These are phyloP conservation scores for Neofusicoccum ribis DNA, from an alignment of 2,329 filamentous ascomycete genomes.

Conservation along the genomic window DNA sequence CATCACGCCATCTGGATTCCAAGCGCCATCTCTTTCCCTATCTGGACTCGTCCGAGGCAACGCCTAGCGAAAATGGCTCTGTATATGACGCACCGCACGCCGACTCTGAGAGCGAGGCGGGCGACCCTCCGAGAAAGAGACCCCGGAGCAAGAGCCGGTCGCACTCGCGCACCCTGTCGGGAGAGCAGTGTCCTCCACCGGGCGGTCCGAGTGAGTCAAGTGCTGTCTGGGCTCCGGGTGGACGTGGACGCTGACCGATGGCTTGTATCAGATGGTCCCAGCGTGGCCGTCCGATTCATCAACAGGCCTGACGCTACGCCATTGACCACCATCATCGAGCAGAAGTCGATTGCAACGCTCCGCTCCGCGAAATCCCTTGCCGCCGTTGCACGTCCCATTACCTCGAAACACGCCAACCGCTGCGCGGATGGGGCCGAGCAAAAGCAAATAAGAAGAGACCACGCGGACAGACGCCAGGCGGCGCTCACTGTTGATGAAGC, in stretches of 20 bases:
- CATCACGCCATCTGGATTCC: neutral
- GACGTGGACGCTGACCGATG: neutral
- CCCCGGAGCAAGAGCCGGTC: neutral
- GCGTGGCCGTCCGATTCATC: slow-evolving; percentile 24
- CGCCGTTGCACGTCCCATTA: neutral
- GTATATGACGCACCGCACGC: slow-evolving; percentile 9
- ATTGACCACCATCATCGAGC: slow-evolving; percentile 48
- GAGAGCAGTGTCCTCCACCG: slow-evolving; percentile 1
- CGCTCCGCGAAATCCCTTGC: slow-evolving; percentile 26
- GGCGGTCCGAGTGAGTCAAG: slow-evolving; percentile 16
- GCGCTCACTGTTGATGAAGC: slow-evolving; percentile 16
- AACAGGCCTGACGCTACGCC: slow-evolving; percentile 36
- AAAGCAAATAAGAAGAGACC: slow-evolving; percentile 1
- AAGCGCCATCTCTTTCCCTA: slow-evolving; percentile 13
- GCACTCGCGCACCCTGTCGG: neutral
- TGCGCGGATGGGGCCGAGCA: neutral
- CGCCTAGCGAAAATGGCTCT: slow-evolving; percentile 21
- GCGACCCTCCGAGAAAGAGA: neutral
- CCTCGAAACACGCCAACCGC: neutral
- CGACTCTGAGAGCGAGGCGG: slow-evolving; percentile 1
- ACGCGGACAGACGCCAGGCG: neutral
- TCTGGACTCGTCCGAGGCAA: slow-evolving; percentile 21
- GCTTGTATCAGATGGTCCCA: slow-evolving; percentile 11
- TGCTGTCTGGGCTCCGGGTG: neutral
- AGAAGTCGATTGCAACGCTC: slow-evolving; percentile 43